Evolutionary conservation across 805 yeast genomes (phyloP).

Genomic region (Wickerhamiella kazuoi): DNA sequence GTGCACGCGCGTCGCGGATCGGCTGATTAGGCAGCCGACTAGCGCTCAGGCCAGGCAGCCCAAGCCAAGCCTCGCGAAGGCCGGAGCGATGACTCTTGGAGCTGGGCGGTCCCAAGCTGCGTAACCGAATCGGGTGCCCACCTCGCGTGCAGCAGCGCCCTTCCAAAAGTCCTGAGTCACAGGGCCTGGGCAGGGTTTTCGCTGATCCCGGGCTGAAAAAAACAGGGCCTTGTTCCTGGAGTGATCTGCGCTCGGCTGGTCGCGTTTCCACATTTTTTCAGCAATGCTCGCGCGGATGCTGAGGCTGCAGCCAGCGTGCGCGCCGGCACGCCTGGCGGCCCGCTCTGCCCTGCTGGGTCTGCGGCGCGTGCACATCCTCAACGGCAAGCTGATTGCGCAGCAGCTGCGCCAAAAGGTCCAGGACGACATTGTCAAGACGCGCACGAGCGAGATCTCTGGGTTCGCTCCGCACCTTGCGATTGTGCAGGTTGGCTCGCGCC

Average conservation of each 20-base stretch:
- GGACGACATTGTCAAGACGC: slow-evolving; percentile 30
- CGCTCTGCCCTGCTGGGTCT: background rate
- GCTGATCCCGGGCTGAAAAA: background rate
- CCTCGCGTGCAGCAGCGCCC: background rate
- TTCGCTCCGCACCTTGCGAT: slow-evolving; percentile 68
- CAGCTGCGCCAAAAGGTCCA: slow-evolving; percentile 34
- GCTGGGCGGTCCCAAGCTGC: too few species aligned
- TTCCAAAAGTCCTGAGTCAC: background rate
- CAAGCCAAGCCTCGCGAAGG: too few species aligned
- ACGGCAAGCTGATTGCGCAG: slow-evolving; percentile 43
- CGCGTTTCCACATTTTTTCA: too few species aligned
- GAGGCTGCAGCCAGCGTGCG: background rate
- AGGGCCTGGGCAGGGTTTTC: background rate
- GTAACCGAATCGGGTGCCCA: too few species aligned
- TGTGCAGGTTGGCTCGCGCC: slow-evolving; percentile 77
- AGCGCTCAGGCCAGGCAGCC: too few species aligned
- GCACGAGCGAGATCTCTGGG: slow-evolving; percentile 24
- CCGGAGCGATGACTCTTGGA: too few species aligned
- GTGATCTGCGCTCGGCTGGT: too few species aligned
- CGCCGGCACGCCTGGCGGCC: too few species aligned
- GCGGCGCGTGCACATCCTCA: slow-evolving; percentile 22
- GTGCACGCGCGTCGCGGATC: too few species aligned
- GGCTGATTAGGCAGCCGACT: too few species aligned
- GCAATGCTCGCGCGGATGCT: background rate
- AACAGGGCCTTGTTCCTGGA: too few species aligned